Conservation (phyloP, 2,329 filamentous ascomycete genomes). For the Xylaria sp. region DNA sequence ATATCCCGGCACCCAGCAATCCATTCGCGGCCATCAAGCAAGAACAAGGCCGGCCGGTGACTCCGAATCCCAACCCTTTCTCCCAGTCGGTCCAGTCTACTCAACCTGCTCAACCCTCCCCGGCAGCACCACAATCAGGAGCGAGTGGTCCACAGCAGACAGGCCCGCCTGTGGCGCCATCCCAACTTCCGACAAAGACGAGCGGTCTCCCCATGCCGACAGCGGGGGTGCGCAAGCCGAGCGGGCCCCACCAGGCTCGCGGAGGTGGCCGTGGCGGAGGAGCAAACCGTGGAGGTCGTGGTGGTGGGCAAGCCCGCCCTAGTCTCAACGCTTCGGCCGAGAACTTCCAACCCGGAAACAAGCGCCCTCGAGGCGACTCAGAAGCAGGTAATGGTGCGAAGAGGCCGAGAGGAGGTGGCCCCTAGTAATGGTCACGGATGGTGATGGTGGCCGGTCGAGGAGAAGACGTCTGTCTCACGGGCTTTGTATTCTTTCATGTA, state of each 20-base stretch:
- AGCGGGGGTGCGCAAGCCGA: constrained; percentile 39
- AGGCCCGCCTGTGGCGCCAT: constrained; percentile 14
- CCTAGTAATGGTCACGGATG: constrained; percentile 17
- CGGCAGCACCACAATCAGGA: constrained; percentile 16
- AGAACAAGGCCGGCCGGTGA: constrained; percentile 6
- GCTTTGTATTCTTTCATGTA: constrained; percentile 8
- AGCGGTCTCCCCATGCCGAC: constrained; percentile 43
- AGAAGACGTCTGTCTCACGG: background rate
- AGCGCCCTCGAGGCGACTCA: constrained; percentile 56
- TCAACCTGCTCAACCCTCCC: constrained; percentile 10
- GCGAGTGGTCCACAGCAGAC: constrained; percentile 19
- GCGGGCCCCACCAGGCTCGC: constrained; percentile 33
- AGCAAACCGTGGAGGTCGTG: constrained; percentile 44
- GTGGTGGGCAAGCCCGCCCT: constrained; percentile 40
- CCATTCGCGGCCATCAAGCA: constrained; percentile 27
- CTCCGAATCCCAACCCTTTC: constrained; percentile 28
- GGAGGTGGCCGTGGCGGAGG: constrained; percentile 38
- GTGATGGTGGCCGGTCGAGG: background rate
- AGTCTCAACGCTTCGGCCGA: constrained; percentile 53
- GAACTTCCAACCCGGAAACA: constrained; percentile 58
- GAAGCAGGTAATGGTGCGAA: constrained; percentile 43
- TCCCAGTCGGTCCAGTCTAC: too few species aligned
- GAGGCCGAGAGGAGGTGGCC: constrained; percentile 40
- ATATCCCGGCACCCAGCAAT: constrained; percentile 18
- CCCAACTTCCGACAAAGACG: constrained; percentile 40